Evolutionary conservation across 306 rosid genomes (phyloP).

Genomic region (Vigna unguiculata): DNA sequence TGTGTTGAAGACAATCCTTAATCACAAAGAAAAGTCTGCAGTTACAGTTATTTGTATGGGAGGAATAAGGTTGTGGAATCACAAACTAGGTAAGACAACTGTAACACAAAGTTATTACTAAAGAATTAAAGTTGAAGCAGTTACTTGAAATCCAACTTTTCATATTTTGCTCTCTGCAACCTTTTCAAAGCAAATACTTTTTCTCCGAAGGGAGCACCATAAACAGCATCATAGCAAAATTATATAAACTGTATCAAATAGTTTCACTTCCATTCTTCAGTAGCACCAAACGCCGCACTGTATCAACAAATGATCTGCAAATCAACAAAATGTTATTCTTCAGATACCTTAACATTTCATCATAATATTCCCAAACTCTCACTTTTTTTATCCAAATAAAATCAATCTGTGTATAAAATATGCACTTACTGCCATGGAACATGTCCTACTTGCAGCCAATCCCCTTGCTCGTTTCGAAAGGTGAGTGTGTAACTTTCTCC

Average conservation of each 20-base stretch:
- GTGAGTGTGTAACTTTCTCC: constrained; percentile 53
- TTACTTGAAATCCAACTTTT: constrained; percentile 3
- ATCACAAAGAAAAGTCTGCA: too few species aligned
- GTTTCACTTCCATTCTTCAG: constrained; percentile 39
- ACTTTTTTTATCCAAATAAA: background rate
- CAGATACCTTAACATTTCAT: background rate
- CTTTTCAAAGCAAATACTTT: background rate
- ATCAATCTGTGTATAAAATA: constrained; percentile 12
- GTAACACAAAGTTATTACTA: background rate
- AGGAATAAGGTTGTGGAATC: too few species aligned
- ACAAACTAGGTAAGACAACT: too few species aligned
- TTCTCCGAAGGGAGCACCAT: constrained; percentile 36
- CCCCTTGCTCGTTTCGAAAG: constrained; percentile 72
- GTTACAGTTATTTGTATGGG: too few species aligned
- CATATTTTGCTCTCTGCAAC: constrained; percentile 16
- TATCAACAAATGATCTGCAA: constrained; percentile 53
- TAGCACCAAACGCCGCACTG: constrained; percentile 51
- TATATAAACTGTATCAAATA: constrained; percentile 7
- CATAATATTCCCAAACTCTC: background rate
- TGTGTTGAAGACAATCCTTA: too few species aligned
- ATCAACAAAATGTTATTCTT: constrained; percentile 29
- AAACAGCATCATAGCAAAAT: constrained; percentile 19
- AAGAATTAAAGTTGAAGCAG: constrained; percentile 35
- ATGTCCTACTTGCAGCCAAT: constrained; percentile 72
- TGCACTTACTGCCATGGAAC: constrained; percentile 80